Evolutionary conservation across 2,329 filamentous ascomycete genomes (phyloP), one percentile per base, ranked within the genome.

Genomic region (Zasmidium citrigriseum): DNA sequence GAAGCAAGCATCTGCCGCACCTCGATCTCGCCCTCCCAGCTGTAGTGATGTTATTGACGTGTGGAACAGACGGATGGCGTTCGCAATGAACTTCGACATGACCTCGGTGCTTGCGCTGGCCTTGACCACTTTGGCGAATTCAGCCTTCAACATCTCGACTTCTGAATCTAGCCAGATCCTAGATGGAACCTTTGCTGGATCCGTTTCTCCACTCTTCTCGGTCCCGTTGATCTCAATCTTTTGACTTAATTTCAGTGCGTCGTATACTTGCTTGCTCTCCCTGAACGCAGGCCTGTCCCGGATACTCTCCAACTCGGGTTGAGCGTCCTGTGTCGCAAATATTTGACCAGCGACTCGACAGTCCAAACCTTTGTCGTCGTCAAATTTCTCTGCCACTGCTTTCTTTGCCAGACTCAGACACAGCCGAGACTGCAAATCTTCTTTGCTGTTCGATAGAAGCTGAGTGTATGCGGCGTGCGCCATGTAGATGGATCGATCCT

Each of bases 401-500:
- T 72, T 73, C 52, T 64, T 60, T 1, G 71, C 70, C 45, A 73
- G 54, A 5, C 54, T 55, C 14, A 72, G 41, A n/a, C 70, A 70
- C 20, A 73, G 59, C 41, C 65, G 52, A 2, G 67, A 63, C 41
- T 67, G 65, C 23, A 72, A 34, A 52, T 73, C 71, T 11, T 68
- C 71, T 18, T 67, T 67, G 21, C 53, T 48, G 4, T 50, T 64
- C 5, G 69, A 70, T 20, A 72, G 49, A 48, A 73, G 52, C 49
- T 72, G 69, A 25, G 70, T 73, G n/a, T 71, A 63, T 20, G 64
- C 70, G 16, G 67, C 70, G 59, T 73, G 72, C 2, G 72, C 72
- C 64, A 73, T 67, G 57, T 72, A 73, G 20, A 71, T 58, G 5
- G 63, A 58, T 12, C 68, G 61, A 55, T 73, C 69, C 52, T 62